Evolutionary conservation across 1,284 basidiomycete species (phyloP), one percentile per base, ranked within the genome.

Genomic region (Fistulina hepatica): DNA sequence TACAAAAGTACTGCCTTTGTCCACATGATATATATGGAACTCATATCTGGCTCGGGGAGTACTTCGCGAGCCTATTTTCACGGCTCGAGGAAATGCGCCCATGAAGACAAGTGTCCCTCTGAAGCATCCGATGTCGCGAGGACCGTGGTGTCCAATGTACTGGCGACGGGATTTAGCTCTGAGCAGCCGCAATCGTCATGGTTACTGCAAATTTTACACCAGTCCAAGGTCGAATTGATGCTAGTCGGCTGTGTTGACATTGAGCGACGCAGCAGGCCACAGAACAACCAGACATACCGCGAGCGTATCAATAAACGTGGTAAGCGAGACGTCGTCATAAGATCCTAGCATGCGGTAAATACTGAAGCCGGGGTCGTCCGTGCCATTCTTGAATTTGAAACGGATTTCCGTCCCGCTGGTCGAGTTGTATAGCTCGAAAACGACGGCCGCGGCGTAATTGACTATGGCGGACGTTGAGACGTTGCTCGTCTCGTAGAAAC

Each of bases 381-480:
- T 78, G 7, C 83, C 84, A 52, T 91, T 91, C 56, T 80, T 78
- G 67, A 89, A 88, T 52, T 75, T 78, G 58, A 88, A 69, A 21
- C 78, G 71, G 44, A 76, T 65, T 34, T 69, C 53, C 40, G 66
- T 58, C 50, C 68, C 51, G 48, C 64, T 51, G 41, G 59, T 45
- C 43, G 67, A 52, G 53, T 69, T 65, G 46, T 75, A 72, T 21
- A 88, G 63, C 59, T 91, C 86, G 39, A 88, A 67, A 7, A 74
- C 73, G 11, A 81, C 57, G 1, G 73, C 73, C 3, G 78, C 74
- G 7, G 84, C 81, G 48, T 80, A 89, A 54, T 85, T 68, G 44
- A 86, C 84, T 65, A 52, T 69, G 58, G 1, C 62, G 21, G 7
- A 31, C 10, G 34, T 25, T 9, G 36, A 12, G 27, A 30, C 7